Evolutionary conservation across 805 yeast species (phyloP), one percentile per base, ranked within the genome.

Genomic region (Lipomyces sp.): DNA sequence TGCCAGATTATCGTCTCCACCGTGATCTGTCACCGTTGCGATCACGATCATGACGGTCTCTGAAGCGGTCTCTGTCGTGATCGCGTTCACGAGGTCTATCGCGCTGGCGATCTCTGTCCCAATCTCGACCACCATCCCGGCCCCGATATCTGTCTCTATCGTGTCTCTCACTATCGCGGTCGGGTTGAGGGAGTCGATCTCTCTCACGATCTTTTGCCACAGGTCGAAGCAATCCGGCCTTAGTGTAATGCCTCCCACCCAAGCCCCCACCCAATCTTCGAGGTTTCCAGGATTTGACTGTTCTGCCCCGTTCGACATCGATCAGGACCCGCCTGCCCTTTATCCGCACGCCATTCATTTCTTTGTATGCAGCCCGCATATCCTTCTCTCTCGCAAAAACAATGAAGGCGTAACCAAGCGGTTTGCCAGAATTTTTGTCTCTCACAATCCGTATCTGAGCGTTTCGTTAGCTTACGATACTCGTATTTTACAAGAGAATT

Each of bases 391-490:
- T 79, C 62, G 84, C 87, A 76, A 85, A 94, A 2, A 88, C 87
- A 1, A 92, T 80, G 74, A 94, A 94, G 0, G 89, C 98, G 76
- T 94, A 94, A 0, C 98, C 98, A 66, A 86, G 81, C 3, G 93
- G 84, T 66, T 84, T 83, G 4, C 84, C 85, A 1, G 78, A 73
- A 1, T 82, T 74, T 59, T 83, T 80, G 64, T 87, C 86, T 65
- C 85, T 78, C 0, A 89, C 90, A 0, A 88, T 80, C 35, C 90
- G 78, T 0, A 85, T 76, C 63, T 75, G 42, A 37, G n/a, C 15
- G 4, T 33, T 15, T 32, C 24, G 48, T 59, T 45, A 37, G 59
- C 53, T 32, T 24, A 24, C 11, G 24, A 5, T 57, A 33, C 15
- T 24, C 29, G 15, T 13, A 15, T 15, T 10, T 10, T 30, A 10